Evolutionary conservation across 2,329 filamentous ascomycete genomes (phyloP), one percentile per base, ranked within the genome.

Genomic region (Aspergillus arachidicola): DNA sequence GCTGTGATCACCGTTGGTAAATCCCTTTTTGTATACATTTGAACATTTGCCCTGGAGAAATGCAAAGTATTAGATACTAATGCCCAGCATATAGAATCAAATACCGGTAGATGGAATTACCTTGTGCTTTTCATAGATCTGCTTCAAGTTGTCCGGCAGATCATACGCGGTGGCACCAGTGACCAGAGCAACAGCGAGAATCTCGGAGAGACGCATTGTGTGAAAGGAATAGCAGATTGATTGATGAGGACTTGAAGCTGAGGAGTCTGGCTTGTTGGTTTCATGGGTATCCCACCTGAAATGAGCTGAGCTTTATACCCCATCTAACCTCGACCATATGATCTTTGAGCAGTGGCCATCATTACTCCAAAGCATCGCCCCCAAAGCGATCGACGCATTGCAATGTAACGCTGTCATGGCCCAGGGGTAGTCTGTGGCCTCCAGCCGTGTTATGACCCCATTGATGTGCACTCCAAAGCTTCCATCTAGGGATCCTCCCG

Each of bases 61-160:
- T 21, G 5, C 7, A 16, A 26, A 19, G 28, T 38, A 11, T 43
- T 30, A 32, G 38, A 26, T 7, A 10, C 19, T 4, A 41, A n/a
- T 3, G 3, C 16, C 16, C 10, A 19, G 46, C 32, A 41, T 38
- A 19, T 11, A n/a, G 6, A 6, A 12, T 26, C 26, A 2, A 32
- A 12, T 2, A 32, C 34, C 16, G 26, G 28, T 26, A 4, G 16
- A 1, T 9, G 6, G 4, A 30, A 10, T 16, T 66, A 68, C 65
- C 61, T 69, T 71, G 54, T 69, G 66, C 10, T 63, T 61, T 11
- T 69, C 46, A n/a, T 71, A 69, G 23, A 71, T 64, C 34, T 65
- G 43, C 48, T 60, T 57, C 26, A 71, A 45, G 23, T 71, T 69
- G 12, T 60, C 57, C 14, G 69, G 68, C 2, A 71, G 30, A 21